Base-by-base conservation (phyloP, 2,329 filamentous ascomycete species). In the Reticulascus tulasneorum region DNA sequence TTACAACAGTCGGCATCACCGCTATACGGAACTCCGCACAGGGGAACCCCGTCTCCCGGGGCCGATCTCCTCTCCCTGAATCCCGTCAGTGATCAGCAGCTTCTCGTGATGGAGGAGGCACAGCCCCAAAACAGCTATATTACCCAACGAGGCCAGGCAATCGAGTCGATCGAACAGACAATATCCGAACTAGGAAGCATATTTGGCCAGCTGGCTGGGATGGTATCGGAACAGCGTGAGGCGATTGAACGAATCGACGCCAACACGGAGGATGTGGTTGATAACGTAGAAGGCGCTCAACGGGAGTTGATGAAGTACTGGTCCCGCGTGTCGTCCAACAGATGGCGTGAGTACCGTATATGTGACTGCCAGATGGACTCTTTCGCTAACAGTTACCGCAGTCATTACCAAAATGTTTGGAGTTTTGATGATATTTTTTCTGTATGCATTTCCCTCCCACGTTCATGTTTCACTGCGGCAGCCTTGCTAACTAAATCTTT, bases 221-320 rank as follows among this genome's bases (percentile, higher is more conserved):
- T 98, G 93, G 93, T 98, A 20, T 88, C 85, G 37, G 91, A 98
- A 60, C 93, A 98, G 65, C 88, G 86, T 44, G 93, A 96, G 63
- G 94, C 95, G 84, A 94, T 98, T 47, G 88, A 97, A 63, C 76
- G 91, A 32, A 96, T 96, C 55, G 91, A 97, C 53, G 91, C 91
- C 47, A 96, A 97, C 61, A 96, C 91, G 2, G 93, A 98, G 55
- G 90, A 96, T 51, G 88, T 98, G 6, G 91, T 98, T 36, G 91
- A 97, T 55, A 98, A 98, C 52, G 91, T 98, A n/a, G 80, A 95
- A 55, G 93, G 93, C 13, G 93, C 93, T 6, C 93, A 98, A 59
- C 76, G 90, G 45, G 91, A 98, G 63, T 60, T 98, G 54, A 79
- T 98, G 66, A 96, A 96, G 62, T 98, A 97, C 64, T 98, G 93